phyloP scores from a whole-genome alignment of 176 grass and related monocot genomes.

The Zizania latifolia region DNA sequence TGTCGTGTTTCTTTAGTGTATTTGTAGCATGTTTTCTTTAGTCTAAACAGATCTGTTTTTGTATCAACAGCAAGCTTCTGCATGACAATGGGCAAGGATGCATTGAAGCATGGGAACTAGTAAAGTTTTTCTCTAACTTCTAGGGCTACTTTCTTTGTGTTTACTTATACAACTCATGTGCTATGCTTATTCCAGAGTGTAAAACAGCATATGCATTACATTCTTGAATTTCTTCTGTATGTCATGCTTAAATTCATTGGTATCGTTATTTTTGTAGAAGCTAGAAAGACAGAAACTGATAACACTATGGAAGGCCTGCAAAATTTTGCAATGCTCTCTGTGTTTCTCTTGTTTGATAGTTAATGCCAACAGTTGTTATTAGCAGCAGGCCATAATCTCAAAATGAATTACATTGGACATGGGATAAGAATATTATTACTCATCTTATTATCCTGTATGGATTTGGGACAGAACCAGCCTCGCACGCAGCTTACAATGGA shows the following conservation, averaged over 20 bases:
- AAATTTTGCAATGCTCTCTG: not conserved
- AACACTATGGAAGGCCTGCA: not conserved
- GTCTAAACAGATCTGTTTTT: not conserved
- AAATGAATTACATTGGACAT: too few species aligned
- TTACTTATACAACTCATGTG: not conserved
- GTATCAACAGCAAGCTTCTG: conserved; percentile 56
- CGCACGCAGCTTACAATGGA: too few species aligned
- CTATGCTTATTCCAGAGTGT: not conserved
- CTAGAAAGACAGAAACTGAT: not conserved
- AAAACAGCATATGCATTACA: not conserved
- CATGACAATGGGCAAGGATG: conserved; percentile 30
- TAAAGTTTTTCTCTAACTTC: conserved; percentile 35
- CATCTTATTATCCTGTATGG: too few species aligned
- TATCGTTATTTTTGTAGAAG: not conserved
- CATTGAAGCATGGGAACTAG: conserved; percentile 77
- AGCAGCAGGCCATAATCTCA: not conserved
- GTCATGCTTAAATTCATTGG: not conserved
- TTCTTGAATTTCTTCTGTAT: not conserved
- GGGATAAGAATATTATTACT: too few species aligned
- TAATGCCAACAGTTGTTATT: not conserved
- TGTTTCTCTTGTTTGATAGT: not conserved
- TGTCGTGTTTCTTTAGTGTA: not conserved
- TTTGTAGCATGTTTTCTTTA: conserved; percentile 2
- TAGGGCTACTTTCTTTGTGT: not conserved
- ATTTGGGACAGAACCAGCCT: too few species aligned